These are phyloP conservation scores for Yarrowia keelungensis DNA, from an alignment of 805 yeast species.

Conservation along the genomic window DNA sequence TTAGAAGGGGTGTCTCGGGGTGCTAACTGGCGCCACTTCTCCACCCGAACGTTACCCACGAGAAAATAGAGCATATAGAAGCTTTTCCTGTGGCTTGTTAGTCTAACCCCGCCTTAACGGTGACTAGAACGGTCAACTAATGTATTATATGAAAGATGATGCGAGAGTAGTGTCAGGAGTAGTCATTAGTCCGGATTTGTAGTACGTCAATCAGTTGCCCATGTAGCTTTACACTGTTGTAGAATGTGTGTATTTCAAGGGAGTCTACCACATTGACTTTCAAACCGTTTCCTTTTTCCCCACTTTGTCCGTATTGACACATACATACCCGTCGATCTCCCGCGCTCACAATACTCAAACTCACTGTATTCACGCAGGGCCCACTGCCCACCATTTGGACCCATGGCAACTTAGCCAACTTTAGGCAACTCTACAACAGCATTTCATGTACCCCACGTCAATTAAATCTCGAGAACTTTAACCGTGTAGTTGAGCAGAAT, in stretches of 20 bases:
- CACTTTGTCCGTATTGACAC: not conserved
- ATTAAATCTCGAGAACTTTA: not conserved
- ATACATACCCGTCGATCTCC: constrained; percentile 13
- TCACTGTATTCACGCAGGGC: not conserved
- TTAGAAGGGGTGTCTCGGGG: constrained; percentile 3
- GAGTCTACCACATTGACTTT: too few species aligned
- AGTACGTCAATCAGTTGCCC: too few species aligned
- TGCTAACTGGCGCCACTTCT: constrained; percentile 6
- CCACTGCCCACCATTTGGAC: constrained; percentile 26
- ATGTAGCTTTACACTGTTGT: too few species aligned
- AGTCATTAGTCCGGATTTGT: too few species aligned
- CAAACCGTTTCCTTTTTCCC: too few species aligned
- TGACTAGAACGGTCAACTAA: not conserved
- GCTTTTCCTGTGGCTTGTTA: not conserved
- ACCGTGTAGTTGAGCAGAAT: not conserved
- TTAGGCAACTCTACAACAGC: too few species aligned
- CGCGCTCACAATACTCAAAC: not conserved
- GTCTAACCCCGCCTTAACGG: not conserved
- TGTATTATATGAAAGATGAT: not conserved
- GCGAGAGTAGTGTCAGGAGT: too few species aligned
- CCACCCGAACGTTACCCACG: not conserved
- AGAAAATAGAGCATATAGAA: constrained; percentile 2
- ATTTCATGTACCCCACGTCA: constrained; percentile 8
- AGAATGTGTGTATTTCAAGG: too few species aligned
- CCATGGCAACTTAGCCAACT: not conserved